Evolutionary conservation across 2,329 filamentous ascomycete genomes (phyloP), one percentile per base, ranked within the genome.

Genomic region (Diaporthe sp.): DNA sequence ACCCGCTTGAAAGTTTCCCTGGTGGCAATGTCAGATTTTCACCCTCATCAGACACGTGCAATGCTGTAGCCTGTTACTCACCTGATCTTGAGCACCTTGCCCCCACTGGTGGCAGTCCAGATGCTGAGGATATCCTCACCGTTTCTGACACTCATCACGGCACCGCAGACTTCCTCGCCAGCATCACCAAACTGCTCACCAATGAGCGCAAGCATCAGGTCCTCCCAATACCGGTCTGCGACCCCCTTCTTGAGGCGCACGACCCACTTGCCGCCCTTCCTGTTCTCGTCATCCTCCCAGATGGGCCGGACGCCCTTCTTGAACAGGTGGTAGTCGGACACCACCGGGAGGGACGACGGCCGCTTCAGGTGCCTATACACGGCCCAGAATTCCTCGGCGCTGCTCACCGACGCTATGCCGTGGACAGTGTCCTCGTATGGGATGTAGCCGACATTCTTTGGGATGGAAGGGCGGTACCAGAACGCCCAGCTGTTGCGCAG

Each of bases 211-310:
- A 98, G 88, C 76, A 98, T 87, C 68, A 98, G 88, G 82, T 98
- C 95, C 87, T 99, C 97, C 95, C 97, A 99, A 85, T 98, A 98
- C 73, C 96, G 92, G 84, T 98, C 97, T 25, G 95, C 95, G 28
- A 99, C 95, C 37, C 97, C 97, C 88, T 99, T 99, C 90, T 98
- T 98, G 83, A 99, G 87, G 79, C 96, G 91, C 83, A 99, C 93
- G 79, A 98, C 96, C 96, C 96, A 99, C 87, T 99, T 99, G 71
- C 97, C 97, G 73, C 97, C 97, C 79, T 93, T 94, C 84, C 95
- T 97, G 86, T 99, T 99, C 83, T 97, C 95, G 62, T 98, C 95
- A 80, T 99, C 97, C 85, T 99, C 97, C 97, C 97, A 99, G 80
- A 99, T 97, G 31, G 97, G 97, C 76, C 97, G 92, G 77, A 99